These are phyloP conservation scores for Uronychia setigera DNA, from an alignment of 73 alveolate genomes.

Conservation along the genomic window DNA sequence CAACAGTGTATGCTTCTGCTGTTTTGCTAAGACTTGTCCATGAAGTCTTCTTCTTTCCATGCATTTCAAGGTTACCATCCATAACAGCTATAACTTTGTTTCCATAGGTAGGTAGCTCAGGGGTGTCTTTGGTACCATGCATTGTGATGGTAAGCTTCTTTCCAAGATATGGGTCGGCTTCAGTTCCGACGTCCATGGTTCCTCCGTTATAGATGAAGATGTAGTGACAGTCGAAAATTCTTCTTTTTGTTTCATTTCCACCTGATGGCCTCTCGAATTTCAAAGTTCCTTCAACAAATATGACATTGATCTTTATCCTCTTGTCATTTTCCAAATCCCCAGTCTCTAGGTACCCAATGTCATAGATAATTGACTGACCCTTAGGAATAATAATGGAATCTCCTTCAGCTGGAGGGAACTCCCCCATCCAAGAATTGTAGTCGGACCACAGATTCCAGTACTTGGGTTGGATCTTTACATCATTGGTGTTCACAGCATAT, in stretches of 20 bases:
- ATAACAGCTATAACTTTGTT: conserved; percentile 78
- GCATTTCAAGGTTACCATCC: conserved; percentile 77
- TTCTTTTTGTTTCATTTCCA: conserved; percentile 39
- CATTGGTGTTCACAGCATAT: neutral
- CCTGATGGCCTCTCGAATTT: conserved; percentile 61
- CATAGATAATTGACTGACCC: conserved; percentile 57
- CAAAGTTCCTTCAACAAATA: conserved; percentile 76
- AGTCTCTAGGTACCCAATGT: conserved; percentile 51
- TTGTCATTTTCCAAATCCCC: too few relatives aligned
- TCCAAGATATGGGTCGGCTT: conserved; percentile 63
- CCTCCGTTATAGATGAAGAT: conserved; percentile 74
- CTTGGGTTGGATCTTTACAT: neutral
- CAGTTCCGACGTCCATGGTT: conserved; percentile 78
- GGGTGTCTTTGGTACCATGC: conserved; percentile 62
- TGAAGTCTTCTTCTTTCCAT: conserved; percentile 68
- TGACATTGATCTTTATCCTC: too few relatives aligned
- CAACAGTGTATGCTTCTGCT: too few relatives aligned
- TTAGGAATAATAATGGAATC: conserved; percentile 45
- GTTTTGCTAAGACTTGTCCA: conserved; percentile 86
- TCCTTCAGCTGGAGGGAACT: conserved; percentile 45
- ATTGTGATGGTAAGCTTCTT: conserved; percentile 72
- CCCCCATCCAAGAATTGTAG: conserved; percentile 57
- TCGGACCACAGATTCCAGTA: conserved; percentile 53
- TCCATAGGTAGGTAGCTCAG: conserved; percentile 82
- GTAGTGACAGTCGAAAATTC: conserved; percentile 79